phyloP scores from a whole-genome alignment of 768 basidiomycete genomes.

The Amanita pseudoporphyria region DNA sequence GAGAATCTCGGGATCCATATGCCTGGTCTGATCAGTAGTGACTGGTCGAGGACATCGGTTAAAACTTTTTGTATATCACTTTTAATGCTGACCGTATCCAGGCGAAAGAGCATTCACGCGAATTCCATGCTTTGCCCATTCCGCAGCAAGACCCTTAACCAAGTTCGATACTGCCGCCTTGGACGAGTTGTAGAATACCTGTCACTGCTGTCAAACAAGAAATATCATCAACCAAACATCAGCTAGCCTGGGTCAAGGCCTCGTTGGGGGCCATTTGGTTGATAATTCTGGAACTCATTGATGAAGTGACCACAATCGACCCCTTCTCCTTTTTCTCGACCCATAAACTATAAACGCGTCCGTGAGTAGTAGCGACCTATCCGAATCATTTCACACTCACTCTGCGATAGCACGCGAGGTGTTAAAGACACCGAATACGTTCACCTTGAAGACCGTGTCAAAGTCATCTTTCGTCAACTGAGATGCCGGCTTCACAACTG shows the following conservation, averaged over 20 bases:
- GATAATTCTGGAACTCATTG: slow-evolving; percentile 61
- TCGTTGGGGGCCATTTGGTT: slow-evolving; percentile 36
- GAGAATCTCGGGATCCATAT: slow-evolving; percentile 41
- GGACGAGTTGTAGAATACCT: slow-evolving; percentile 55
- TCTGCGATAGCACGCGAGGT: slow-evolving; percentile 47
- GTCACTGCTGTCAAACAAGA: slow-evolving; percentile 13
- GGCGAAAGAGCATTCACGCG: slow-evolving; percentile 55
- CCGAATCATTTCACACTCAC: slow-evolving; percentile 18
- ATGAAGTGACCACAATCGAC: slow-evolving; percentile 55
- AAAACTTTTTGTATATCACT: neutral
- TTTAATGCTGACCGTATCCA: slow-evolving; percentile 37
- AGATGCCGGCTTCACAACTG: slow-evolving; percentile 51
- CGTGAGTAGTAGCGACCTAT: neutral
- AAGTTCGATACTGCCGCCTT: slow-evolving; percentile 43
- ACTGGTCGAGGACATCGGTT: slow-evolving; percentile 22
- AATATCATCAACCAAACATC: neutral
- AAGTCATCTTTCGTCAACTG: slow-evolving; percentile 50
- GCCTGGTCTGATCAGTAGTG: slow-evolving; percentile 46
- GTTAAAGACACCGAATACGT: slow-evolving; percentile 62
- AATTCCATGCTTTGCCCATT: slow-evolving; percentile 47
- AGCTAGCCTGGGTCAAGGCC: slow-evolving; percentile 40
- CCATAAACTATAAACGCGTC: slow-evolving; percentile 31
- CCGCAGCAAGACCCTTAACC: slow-evolving; percentile 47
- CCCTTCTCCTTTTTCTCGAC: slow-evolving; percentile 24
- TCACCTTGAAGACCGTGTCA: slow-evolving; percentile 41